These are phyloP conservation scores for Salix koriyanagi DNA, from an alignment of 345 rosid species.

Conservation along the genomic window DNA sequence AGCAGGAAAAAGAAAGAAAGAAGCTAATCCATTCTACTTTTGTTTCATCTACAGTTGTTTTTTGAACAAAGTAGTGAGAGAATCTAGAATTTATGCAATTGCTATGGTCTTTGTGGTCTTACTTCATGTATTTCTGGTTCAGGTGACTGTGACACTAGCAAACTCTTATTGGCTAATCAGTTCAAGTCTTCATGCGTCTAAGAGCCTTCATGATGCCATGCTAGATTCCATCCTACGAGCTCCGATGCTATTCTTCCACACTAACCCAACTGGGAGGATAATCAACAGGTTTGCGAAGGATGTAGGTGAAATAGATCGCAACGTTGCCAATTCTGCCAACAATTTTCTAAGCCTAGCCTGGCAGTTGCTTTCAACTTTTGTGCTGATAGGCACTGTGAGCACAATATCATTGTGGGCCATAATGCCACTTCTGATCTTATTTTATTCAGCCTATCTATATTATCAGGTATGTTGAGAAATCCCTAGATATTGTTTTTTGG, in stretches of 20 bases:
- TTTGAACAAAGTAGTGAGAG: background rate
- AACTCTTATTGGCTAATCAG: conserved; percentile 90
- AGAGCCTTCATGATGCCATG: conserved; percentile 87
- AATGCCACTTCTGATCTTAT: conserved; percentile 87
- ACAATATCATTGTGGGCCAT: conserved; percentile 98
- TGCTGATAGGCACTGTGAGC: conserved; percentile 91
- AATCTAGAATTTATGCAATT: background rate
- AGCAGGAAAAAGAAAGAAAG: background rate
- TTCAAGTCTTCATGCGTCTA: conserved; percentile 84
- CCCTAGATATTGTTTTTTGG: background rate
- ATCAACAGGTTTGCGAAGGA: conserved; percentile 98
- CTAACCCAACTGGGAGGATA: conserved; percentile 86
- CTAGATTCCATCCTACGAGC: conserved; percentile 81
- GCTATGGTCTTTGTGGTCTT: background rate
- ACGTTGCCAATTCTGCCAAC: conserved; percentile 59
- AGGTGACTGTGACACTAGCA: conserved; percentile 75
- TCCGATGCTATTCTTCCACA: conserved; percentile 96
- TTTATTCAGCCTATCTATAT: conserved; percentile 85
- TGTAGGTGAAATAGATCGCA: conserved; percentile 87
- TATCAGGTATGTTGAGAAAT: conserved; percentile 52
- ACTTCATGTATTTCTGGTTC: conserved; percentile 22
- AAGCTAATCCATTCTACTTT: background rate
- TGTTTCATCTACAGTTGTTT: background rate
- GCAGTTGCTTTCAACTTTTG: conserved; percentile 86
- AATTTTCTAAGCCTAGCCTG: conserved; percentile 78